Percentiles rank a stretch among this genome's conserved stretches.
Conservation (phyloP, 305 asterid genomes). For the Stenogyne calaminthoides region DNA sequence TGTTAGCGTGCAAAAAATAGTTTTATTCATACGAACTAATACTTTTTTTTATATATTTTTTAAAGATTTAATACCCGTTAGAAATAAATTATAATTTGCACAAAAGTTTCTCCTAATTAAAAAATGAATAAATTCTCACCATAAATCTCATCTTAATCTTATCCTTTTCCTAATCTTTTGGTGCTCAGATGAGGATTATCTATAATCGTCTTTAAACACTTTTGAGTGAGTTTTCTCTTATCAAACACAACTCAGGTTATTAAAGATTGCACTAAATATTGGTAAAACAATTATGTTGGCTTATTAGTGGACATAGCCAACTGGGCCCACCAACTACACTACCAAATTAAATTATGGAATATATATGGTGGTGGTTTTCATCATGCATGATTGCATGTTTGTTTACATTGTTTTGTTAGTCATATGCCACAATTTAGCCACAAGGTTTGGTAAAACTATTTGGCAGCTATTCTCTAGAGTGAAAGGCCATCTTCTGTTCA, state of each 20-base stretch:
- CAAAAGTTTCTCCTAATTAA: no score
- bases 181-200: slow-evolving; percentile 13
- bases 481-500: slow-evolving; percentile 32
- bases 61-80: no score
- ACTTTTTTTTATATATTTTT: no score
- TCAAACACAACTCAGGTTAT: slow-evolving; percentile 26
- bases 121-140: no score
- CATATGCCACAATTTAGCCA: neutral
- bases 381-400: neutral
- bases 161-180: slow-evolving; percentile 31
- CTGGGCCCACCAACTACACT: slow-evolving; percentile 15
- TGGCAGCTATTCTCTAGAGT: slow-evolving; percentile 21
- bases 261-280: neutral
- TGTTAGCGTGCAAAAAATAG: no score
- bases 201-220: neutral
- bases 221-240: slow-evolving; percentile 20
- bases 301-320: neutral
- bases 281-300: neutral
- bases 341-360: neutral
- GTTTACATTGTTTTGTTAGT: slow-evolving; percentile 8
- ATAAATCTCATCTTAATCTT: neutral
- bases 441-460: neutral
- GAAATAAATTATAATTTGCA: no score
- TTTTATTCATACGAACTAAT: no score
- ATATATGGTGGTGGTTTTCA: neutral